phyloP scores from a whole-genome alignment of 2,329 filamentous ascomycete species.

The Colletotrichum paranaense region DNA sequence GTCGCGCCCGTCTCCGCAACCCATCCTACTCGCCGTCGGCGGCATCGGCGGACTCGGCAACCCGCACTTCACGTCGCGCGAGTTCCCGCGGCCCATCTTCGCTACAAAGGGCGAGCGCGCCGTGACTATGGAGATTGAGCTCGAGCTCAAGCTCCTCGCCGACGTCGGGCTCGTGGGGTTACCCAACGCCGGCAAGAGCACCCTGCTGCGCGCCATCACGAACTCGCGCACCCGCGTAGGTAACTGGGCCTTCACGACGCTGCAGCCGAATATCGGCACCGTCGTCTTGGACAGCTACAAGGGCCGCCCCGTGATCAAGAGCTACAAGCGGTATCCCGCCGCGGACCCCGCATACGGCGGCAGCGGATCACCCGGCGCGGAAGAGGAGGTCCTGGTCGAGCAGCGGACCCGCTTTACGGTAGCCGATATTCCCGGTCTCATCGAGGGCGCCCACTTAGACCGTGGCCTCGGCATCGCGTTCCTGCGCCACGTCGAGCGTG shows the following conservation, averaged over 20 bases:
- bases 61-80: constrained; percentile 86
- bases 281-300: constrained; percentile 91
- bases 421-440: constrained; percentile 94
- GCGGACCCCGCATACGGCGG: constrained; percentile 47
- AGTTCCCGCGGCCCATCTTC: constrained; percentile 82
- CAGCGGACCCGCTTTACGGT: constrained; percentile 87
- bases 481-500: constrained; percentile 92
- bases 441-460: constrained; percentile 92
- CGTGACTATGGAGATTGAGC: constrained; percentile 81
- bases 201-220: constrained; percentile 86
- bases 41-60: constrained; percentile 93
- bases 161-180: constrained; percentile 95
- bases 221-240: constrained; percentile 91
- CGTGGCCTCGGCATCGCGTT: constrained; percentile 92
- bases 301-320: constrained; percentile 72
- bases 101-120: constrained; percentile 88
- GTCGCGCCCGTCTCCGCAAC: constrained; percentile 80
- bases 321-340: constrained; percentile 43
- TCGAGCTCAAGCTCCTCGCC: constrained; percentile 94
- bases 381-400: constrained; percentile 59
- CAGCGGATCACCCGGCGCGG: constrained; percentile 43
- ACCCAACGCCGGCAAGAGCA: constrained; percentile 96
- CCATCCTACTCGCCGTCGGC: constrained; percentile 87
- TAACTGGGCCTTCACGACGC: constrained; percentile 95
- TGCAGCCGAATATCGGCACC: constrained; percentile 95